Conservation (phyloP, 1,284 basidiomycete genomes). For the Ceratobasidium sp. region DNA sequence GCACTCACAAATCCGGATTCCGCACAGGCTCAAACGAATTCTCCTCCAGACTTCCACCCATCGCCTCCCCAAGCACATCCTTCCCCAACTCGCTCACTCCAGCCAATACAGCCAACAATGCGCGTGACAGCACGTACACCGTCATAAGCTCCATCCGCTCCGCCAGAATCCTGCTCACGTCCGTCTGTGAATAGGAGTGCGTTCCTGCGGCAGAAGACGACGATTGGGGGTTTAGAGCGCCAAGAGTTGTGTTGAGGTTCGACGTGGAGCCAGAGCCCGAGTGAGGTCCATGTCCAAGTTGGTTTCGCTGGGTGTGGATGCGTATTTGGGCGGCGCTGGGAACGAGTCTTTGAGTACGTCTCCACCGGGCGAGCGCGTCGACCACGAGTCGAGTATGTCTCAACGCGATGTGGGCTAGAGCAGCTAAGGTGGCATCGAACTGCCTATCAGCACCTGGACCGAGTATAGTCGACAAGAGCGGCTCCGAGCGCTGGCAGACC, state of each 20-base stretch:
- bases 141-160: constrained; percentile 50
- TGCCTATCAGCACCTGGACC: constrained; percentile 60
- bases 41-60: constrained; percentile 83
- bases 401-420: constrained; percentile 86
- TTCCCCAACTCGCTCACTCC: constrained; percentile 63
- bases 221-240: constrained; percentile 15
- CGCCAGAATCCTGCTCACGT: constrained; percentile 55
- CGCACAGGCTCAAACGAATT: constrained; percentile 83
- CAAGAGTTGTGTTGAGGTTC: constrained; percentile 2
- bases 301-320: constrained; percentile 45
- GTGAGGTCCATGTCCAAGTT: constrained; percentile 54
- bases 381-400: constrained; percentile 87
- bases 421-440: constrained; percentile 70
- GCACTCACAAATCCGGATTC: constrained; percentile 69
- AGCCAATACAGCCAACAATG: constrained; percentile 80
- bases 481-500: constrained; percentile 42
- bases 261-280: constrained; percentile 48
- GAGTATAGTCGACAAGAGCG: constrained; percentile 31
- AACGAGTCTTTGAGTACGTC: constrained; percentile 66
- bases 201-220: constrained; percentile 5
- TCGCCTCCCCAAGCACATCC: constrained; percentile 77
- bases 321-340: constrained; percentile 48
- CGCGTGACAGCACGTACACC: constrained; percentile 88
- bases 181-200: constrained; percentile 57
- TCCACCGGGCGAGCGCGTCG: constrained; percentile 89